Base-by-base conservation (phyloP, 2,329 filamentous ascomycete species). In the Diplodia scrobiculata region DNA sequence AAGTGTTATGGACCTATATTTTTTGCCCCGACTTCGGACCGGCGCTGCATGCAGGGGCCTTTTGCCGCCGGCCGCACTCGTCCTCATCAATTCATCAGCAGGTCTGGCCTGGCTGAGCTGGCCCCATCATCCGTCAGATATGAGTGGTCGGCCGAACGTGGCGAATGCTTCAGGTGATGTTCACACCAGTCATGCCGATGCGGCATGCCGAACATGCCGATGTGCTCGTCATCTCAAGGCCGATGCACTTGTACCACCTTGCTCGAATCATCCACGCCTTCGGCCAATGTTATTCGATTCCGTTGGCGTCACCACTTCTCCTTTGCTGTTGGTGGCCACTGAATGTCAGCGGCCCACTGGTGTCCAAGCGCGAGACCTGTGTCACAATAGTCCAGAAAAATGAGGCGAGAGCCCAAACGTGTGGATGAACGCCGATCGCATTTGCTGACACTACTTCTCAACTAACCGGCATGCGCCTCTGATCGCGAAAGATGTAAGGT, bases 141-240 rank as follows among this genome's bases (percentile, higher is more conserved):
- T 60, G 55, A 60, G 38, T 48, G 55, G 55, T n/a, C 55, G 17
- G 17, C n/a, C 13, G 17, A 38, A 25, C 17, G 55, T 60, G 41
- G 55, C 55, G 55, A 60, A 50, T 29, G 45, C 29, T 62, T 62
- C 58, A 62, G 58, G 58, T 50, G 58, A 62, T 62, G 5, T 25
- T 50, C 58, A 27, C 41, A 32, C 17, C 17, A 54, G 58, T 10
- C n/a, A 48, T 27, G 58, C 58, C 58, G 58, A 48, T 50, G 3
- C 2, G 17, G 27, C 19, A 50, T 58, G 63, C 63, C 63, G 63
- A 65, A 58, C n/a, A 65, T 65, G 63, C 63, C 63, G 63, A 58
- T 36, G 17, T 32, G 21, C 47, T 48, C 32, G 36, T 27, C 62
- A 11, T 64, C 10, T 19, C 34, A 25, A 25, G 17, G 48, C 48